Percentiles rank a stretch among this genome's conserved stretches.
phyloP scores from a whole-genome alignment of 352 stramenopile species.

The Pythium brassicae region DNA sequence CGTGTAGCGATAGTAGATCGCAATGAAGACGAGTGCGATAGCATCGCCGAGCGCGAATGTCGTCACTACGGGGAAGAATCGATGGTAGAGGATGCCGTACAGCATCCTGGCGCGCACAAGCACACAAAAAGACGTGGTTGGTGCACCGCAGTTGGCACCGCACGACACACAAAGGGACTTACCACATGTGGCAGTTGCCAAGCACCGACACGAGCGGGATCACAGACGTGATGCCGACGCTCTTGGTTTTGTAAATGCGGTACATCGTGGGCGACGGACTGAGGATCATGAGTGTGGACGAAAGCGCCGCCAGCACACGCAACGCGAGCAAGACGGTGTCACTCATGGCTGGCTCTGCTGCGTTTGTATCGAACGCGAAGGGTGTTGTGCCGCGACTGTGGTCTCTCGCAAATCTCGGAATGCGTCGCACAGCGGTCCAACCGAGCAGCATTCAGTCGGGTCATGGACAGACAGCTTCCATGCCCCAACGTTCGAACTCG shows the following conservation, averaged over 20 bases:
- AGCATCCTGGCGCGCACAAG: conserved; percentile 5
- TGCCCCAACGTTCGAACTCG: no score
- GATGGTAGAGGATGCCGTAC: conserved; percentile 7
- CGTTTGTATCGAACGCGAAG: no score
- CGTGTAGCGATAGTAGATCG: conserved; percentile 46
- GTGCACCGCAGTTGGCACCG: no score
- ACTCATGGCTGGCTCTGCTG: no score
- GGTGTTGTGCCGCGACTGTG: background rate
- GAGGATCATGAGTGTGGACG: conserved; percentile 32
- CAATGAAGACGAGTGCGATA: conserved; percentile 35
- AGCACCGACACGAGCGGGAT: conserved; percentile 37
- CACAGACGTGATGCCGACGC: conserved; percentile 28
- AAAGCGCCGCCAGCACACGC: conserved; percentile 23
- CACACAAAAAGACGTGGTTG: background rate
- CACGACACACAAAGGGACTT: background rate
- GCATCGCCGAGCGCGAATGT: conserved; percentile 45
- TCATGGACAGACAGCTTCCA: no score
- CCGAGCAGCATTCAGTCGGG: background rate
- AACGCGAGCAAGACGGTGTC: conserved; percentile 5
- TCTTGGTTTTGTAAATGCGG: conserved; percentile 33
- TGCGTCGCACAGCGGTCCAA: no score
- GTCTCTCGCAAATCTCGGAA: background rate
- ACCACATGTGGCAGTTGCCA: conserved; percentile 34
- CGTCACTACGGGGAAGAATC: conserved; percentile 30
- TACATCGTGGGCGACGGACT: conserved; percentile 31